Base-by-base conservation (phyloP, 208 protist genomes). In the Herpetomonas tarakana region DNA sequence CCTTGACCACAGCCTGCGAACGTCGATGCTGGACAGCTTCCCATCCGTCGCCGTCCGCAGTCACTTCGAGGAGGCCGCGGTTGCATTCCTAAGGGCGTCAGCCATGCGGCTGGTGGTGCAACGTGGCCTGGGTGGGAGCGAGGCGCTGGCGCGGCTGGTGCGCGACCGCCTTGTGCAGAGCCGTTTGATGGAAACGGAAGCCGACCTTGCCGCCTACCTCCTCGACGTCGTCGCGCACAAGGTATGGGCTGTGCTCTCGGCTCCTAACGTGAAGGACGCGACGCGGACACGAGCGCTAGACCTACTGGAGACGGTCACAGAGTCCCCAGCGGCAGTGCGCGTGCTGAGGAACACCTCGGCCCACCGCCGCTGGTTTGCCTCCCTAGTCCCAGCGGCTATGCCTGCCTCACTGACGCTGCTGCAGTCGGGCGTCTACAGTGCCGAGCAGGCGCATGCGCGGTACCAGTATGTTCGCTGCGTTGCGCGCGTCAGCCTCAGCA, bases 381-480 rank as follows among this genome's bases (percentile, higher is more conserved):
- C 35, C 35, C 14, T 41, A 14, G 35, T 41, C 9, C 35, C 35
- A 6, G 35, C 35, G 14, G 35, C 35, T 18, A 7, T 19, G 7
- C 46, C 24, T 22, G 25, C 44, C 6, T 18, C 7, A 19, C 58
- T 52, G 18, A 51, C 62, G 22, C 62, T 73, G 44, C 67, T 46
- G 12, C 50, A 60, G n/a, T 31, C 59, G 0, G 68, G 29, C 22
- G 47, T 54, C 9, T 52, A 68, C 24, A 54, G 14, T 6, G 35
- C 35, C 35, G 35, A 41, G 14, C 35, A 41, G 35, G 35, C 14
- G 35, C 35, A 28, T 11, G 41, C 68, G 31, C 68, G 75, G 25
- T 74, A 68, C 54, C 50, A 68, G 19, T 81, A 77, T 54, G 61
- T 66, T 14, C 68, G 70, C 12, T 81, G 75, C 24, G 75, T 81